Evolutionary conservation across 1,284 basidiomycete species (phyloP).

Genomic region (Chiua sp.): DNA sequence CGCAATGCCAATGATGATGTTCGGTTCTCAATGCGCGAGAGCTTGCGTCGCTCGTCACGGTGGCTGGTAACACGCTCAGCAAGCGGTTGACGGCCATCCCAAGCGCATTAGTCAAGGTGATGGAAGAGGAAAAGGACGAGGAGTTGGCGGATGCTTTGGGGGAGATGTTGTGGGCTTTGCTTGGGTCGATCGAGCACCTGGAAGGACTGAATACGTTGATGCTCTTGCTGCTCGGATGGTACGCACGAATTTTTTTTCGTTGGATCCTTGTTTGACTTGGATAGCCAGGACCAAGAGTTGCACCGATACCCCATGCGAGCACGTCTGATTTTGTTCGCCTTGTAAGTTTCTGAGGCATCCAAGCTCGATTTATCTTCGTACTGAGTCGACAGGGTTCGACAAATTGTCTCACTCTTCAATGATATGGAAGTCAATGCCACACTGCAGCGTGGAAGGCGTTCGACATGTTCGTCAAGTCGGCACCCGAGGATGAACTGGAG

Average conservation of each 20-base stretch:
- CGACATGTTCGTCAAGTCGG: conserved; percentile 88
- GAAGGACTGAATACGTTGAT: conserved; percentile 91
- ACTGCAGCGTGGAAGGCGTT: conserved; percentile 86
- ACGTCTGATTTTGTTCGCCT: conserved; percentile 77
- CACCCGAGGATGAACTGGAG: conserved; percentile 60
- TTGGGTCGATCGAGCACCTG: conserved; percentile 79
- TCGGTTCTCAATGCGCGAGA: conserved; percentile 85
- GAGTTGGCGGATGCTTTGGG: conserved; percentile 78
- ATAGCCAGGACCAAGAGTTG: conserved; percentile 74
- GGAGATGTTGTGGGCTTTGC: conserved; percentile 74
- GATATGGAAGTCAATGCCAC: conserved; percentile 75
- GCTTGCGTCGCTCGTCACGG: conserved; percentile 88
- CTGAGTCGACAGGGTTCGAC: conserved; percentile 95
- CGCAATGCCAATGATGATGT: conserved; percentile 89
- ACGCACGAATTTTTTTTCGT: conserved; percentile 9
- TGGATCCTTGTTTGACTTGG: not conserved
- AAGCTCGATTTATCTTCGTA: conserved; percentile 84
- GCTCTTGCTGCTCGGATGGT: conserved; percentile 92
- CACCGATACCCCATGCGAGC: conserved; percentile 74
- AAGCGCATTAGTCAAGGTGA: conserved; percentile 73
- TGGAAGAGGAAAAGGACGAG: conserved; percentile 70
- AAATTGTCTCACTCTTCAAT: conserved; percentile 86
- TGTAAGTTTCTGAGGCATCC: conserved; percentile 80
- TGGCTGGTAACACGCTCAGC: conserved; percentile 91
- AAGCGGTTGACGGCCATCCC: conserved; percentile 81